Percentiles rank a stretch among this genome's conserved stretches.
These are phyloP conservation scores for Pseudogymnoascus sp. DNA, from an alignment of 2,329 filamentous ascomycete genomes.

Conservation along the genomic window DNA sequence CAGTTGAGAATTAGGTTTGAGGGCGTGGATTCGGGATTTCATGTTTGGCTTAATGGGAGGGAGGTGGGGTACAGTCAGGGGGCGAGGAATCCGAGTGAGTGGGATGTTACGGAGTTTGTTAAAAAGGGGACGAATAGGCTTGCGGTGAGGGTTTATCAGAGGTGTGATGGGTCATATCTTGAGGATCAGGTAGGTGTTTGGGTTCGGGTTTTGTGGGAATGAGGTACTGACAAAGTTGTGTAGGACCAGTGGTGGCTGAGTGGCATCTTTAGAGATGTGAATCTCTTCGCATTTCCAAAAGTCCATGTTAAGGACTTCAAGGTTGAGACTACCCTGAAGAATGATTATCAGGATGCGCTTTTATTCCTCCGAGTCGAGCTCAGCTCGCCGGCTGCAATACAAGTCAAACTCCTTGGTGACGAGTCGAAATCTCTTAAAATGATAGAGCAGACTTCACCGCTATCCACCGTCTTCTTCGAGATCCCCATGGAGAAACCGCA, in stretches of 20 bases:
- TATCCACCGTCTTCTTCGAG: slow-evolving; percentile 16
- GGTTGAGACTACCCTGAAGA: slow-evolving; percentile 46
- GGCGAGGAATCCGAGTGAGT: slow-evolving; percentile 49
- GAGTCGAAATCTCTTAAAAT: slow-evolving; percentile 17
- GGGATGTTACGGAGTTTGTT: slow-evolving; percentile 45
- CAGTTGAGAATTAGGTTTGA: slow-evolving; percentile 49
- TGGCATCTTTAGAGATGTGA: slow-evolving; percentile 49
- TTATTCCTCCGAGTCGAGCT: slow-evolving; percentile 44
- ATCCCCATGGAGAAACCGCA: slow-evolving; percentile 41
- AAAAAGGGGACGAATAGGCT: slow-evolving; percentile 35
- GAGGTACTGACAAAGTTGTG: not conserved
- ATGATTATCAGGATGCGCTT: slow-evolving; percentile 42
- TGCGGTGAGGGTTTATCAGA: slow-evolving; percentile 49
- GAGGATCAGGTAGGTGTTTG: slow-evolving; percentile 38
- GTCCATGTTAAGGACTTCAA: slow-evolving; percentile 43
- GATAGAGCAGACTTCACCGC: not conserved
- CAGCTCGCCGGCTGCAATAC: slow-evolving; percentile 27
- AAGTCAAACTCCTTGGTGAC: slow-evolving; percentile 32
- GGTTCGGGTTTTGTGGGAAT: slow-evolving; percentile 10
- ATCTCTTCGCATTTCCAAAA: slow-evolving; percentile 41
- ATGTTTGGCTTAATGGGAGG: slow-evolving; percentile 49
- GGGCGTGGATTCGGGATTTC: slow-evolving; percentile 50
- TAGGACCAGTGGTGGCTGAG: slow-evolving; percentile 47
- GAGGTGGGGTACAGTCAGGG: slow-evolving; percentile 51
- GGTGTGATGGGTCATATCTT: slow-evolving; percentile 49